These are phyloP conservation scores for Omphalotus olearius DNA, from an alignment of 1,284 basidiomycete species.

Conservation along the genomic window DNA sequence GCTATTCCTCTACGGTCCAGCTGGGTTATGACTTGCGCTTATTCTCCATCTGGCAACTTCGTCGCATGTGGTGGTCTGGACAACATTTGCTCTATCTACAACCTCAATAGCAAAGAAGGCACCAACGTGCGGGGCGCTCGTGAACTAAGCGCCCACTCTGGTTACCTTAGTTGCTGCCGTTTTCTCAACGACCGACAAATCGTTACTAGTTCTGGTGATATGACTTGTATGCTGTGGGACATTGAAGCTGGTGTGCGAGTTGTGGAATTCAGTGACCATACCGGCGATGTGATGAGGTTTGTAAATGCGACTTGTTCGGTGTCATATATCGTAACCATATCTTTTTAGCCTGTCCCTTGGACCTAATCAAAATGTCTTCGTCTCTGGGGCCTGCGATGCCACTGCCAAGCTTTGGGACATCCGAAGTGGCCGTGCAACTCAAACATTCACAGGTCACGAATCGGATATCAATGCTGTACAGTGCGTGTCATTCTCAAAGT, in stretches of 20 bases:
- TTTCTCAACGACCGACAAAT: constrained; percentile 99
- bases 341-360: constrained; percentile 82
- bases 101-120: constrained; percentile 73
- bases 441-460: constrained; percentile 98
- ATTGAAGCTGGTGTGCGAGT: constrained; percentile 94
- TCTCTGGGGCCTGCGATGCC: constrained; percentile 97
- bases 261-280: constrained; percentile 98
- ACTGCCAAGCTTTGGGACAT: constrained; percentile 99
- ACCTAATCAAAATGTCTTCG: constrained; percentile 93
- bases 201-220: constrained; percentile 95
- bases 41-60: constrained; percentile 93
- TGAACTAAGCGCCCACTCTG: constrained; percentile 94
- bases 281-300: constrained; percentile 98
- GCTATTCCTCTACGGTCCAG: constrained; percentile 96
- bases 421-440: constrained; percentile 92
- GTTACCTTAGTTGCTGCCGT: constrained; percentile 96
- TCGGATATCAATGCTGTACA: constrained; percentile 99
- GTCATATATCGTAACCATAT: constrained; percentile 13
- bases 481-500: constrained; percentile 46
- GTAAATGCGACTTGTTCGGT: constrained; percentile 8
- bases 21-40: constrained; percentile 99
- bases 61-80: constrained; percentile 99
- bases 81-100: constrained; percentile 99
- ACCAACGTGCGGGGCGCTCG: constrained; percentile 74
- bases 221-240: constrained; percentile 99